Base-by-base conservation (phyloP, 768 basidiomycete genomes). In the Amanita polypyramis region DNA sequence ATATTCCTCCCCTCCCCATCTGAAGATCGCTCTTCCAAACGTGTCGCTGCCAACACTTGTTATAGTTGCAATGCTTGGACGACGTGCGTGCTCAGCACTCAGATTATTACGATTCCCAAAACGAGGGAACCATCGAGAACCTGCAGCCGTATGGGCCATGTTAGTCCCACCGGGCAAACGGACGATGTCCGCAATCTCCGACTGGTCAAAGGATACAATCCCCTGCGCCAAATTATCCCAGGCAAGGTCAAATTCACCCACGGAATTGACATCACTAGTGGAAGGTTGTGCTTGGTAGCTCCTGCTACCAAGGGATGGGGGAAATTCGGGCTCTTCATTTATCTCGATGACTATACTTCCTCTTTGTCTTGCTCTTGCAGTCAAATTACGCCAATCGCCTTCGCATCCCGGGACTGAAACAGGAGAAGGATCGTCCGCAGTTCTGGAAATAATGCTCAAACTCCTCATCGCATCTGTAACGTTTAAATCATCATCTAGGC, bases 371-470 rank as follows among this genome's bases (percentile, higher is more conserved):
- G 57, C 66, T 33, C 70, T 70, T 19, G 66, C 74, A 51, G 72
- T 70, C n/a, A 77, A 55, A 34, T 69, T 68, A 52, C 65, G 68
- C 79, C 78, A 79, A 58, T 81, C 80, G 29, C 67, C 69, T 47
- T 75, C 75, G 32, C 72, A 78, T 49, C 69, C 69, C 14, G 82
- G 74, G 5, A 76, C 69, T 21, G 68, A 70, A 19, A 62, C 60
- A 9, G 69, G 65, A 9, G 64, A 61, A 19, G 56, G 9, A 11
- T 35, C 52, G 49, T 36, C 58, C 49, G 35, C 44, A 19, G 37
- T 43, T 39, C 29, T 50, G 45, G 25, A 55, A 37, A 30, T 43
- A 33, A 30, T 19, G 15, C 21, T 46, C 6, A 43, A 52, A n/a
- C 57, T 54, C 15, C 55, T 54, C 34, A 53, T 58, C 55, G 14